Percentiles rank a stretch among this genome's conserved stretches.
These are phyloP conservation scores for Amoebophrya sp. DNA, from an alignment of 169 alveolate species.

Conservation along the genomic window DNA sequence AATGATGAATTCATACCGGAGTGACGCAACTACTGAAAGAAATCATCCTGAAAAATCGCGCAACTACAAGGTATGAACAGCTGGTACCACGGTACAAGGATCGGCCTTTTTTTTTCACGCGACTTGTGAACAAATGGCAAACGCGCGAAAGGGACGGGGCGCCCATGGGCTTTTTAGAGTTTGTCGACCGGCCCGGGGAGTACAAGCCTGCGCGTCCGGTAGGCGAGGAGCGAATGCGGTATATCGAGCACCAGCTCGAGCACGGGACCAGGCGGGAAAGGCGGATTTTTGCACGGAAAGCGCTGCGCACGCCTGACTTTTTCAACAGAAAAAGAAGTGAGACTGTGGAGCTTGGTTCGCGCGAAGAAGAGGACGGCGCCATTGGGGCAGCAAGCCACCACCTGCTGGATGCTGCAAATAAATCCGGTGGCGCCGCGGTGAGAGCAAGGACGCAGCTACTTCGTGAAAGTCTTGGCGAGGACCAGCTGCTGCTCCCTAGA, in stretches of 20 bases:
- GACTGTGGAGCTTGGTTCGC: too few species aligned
- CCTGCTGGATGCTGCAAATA: too few species aligned
- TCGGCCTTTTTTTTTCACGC: constrained; percentile 66
- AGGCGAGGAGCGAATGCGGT: constrained; percentile 50
- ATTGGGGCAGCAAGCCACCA: too few species aligned
- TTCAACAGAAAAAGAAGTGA: too few species aligned
- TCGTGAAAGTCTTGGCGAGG: too few species aligned
- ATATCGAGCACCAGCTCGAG: background rate
- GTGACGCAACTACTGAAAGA: too few species aligned
- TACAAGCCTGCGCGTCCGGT: constrained; percentile 75
- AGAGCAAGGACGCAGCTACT: too few species aligned
- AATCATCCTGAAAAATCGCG: too few species aligned
- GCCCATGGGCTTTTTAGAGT: constrained; percentile 74
- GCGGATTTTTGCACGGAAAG: background rate
- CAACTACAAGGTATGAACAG: constrained; percentile 59
- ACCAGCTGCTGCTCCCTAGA: too few species aligned
- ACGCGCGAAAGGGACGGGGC: constrained; percentile 67
- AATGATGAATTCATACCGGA: too few species aligned
- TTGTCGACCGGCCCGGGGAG: constrained; percentile 73
- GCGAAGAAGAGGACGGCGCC: too few species aligned
- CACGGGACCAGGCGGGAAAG: background rate
- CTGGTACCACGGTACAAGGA: constrained; percentile 66
- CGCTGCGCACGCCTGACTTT: background rate
- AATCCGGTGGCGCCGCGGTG: too few species aligned
- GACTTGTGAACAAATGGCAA: constrained; percentile 69